Evolutionary conservation across 306 rosid species (phyloP).

Genomic region (Lotus japonicus): DNA sequence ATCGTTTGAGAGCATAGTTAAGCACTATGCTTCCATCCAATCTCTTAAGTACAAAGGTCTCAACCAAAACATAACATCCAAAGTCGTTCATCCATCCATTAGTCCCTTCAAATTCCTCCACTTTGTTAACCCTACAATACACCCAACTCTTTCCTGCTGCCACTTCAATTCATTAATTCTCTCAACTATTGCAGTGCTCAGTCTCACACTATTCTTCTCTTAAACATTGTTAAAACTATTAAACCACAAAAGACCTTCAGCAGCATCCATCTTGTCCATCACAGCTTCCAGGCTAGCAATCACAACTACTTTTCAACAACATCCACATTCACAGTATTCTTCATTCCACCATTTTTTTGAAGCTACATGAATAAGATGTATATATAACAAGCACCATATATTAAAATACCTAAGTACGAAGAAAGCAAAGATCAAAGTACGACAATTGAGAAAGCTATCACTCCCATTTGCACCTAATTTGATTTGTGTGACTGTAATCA

Average conservation of each 20-base stretch:
- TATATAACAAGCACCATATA: background rate
- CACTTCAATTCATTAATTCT: slow-evolving; percentile 31
- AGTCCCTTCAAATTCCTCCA: background rate
- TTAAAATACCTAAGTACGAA: background rate
- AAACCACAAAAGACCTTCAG: slow-evolving; percentile 18
- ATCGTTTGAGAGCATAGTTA: slow-evolving; percentile 40
- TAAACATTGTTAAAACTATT: background rate
- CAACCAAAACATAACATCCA: slow-evolving; percentile 33
- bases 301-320: no score
- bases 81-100: slow-evolving; percentile 24
- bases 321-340: no score
- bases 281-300: no score
- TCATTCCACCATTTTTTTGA: no score
- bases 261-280: no score
- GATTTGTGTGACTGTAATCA: slow-evolving; percentile 54
- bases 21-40: slow-evolving; percentile 47
- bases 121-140: slow-evolving; percentile 21
- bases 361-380: background rate
- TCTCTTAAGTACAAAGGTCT: slow-evolving; percentile 43
- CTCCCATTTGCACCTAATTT: slow-evolving; percentile 48
- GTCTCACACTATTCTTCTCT: slow-evolving; percentile 18
- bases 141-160: slow-evolving; percentile 30
- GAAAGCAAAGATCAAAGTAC: background rate
- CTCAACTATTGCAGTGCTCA: slow-evolving; percentile 35
- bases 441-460: slow-evolving; percentile 9